Percentiles rank a stretch among this genome's conserved stretches.
Conservation (phyloP, 805 yeast species). For the Candida boidinii region DNA sequence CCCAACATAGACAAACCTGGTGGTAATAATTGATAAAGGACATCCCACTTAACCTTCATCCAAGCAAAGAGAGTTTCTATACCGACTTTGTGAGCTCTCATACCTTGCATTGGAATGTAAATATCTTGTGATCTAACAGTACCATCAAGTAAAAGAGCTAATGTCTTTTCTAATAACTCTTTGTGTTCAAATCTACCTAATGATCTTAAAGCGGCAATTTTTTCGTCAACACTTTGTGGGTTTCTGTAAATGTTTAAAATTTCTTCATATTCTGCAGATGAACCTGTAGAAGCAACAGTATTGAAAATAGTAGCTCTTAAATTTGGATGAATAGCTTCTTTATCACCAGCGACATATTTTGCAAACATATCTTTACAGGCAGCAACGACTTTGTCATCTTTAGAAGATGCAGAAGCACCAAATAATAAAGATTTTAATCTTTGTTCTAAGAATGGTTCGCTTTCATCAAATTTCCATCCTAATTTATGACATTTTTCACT, state of each 20-base stretch:
- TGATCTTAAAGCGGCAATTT: slow-evolving; percentile 46
- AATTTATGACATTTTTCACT: slow-evolving; percentile 31
- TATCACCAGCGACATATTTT: slow-evolving; percentile 16
- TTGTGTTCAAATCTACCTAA: slow-evolving; percentile 39
- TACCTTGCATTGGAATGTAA: slow-evolving; percentile 65
- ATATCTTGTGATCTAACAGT: slow-evolving; percentile 48
- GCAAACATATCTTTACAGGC: slow-evolving; percentile 20
- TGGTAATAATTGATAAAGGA: slow-evolving; percentile 57
- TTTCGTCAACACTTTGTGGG: slow-evolving; percentile 49
- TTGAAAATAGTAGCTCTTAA: slow-evolving; percentile 35
- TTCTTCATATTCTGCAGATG: slow-evolving; percentile 25
- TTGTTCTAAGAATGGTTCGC: slow-evolving; percentile 41
- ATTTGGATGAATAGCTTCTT: slow-evolving; percentile 34
- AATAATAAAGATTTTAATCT: slow-evolving; percentile 33
- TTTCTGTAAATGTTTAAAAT: slow-evolving; percentile 36
- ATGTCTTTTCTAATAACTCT: slow-evolving; percentile 28
- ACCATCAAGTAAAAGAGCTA: slow-evolving; percentile 46
- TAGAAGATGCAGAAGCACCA: slow-evolving; percentile 31
- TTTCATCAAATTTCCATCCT: slow-evolving; percentile 81
- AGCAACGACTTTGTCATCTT: slow-evolving; percentile 29
- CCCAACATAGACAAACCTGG: slow-evolving; percentile 78
- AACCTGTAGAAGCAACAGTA: slow-evolving; percentile 31
- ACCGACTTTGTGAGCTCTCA: slow-evolving; percentile 57
- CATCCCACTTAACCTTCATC: slow-evolving; percentile 65
- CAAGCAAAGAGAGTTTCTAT: slow-evolving; percentile 65